Base-by-base conservation (phyloP, 306 rosid species). In the Castanospermum australe region DNA sequence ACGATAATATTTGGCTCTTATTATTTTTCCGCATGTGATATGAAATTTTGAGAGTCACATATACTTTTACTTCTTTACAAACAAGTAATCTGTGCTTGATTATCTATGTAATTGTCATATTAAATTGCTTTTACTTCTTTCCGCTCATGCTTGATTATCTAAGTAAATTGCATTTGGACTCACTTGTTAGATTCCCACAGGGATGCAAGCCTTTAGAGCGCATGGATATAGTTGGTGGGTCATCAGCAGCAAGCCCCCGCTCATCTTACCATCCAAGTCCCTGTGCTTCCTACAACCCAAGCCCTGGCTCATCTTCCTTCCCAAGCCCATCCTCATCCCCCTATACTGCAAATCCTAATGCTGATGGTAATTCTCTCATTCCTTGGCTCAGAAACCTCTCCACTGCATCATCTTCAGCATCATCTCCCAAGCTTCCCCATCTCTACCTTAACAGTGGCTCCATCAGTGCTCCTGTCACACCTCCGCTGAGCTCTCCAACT, bases 341-440 rank as follows among this genome's bases (percentile, higher is more conserved):
- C 8, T 89, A 88, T 55, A 62, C 82, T 6, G 56, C 87, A 38
- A 92, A 85, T 42, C 87, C 81, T 0, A 91, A 89, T 62, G 66
- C 84, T 7, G 97, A 94, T 63, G 86, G 90, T 14, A 91, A 85
- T 63, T 92, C 97, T 62, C 95, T 94, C 61, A 90, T 94, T 78
- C 99, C 99, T 14, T 94, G 99, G 99, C 93, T 94, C 55, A 92
- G 86, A 80, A 91, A 92, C 83, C 97, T 94, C 72, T 94, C 98
- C 28, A 86, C 98, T 17, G 88, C 90, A 33, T 90, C 94, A 25
- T 94, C 97, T 8, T 87, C 92, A 10, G 86, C 93, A 17, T 89
- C 94, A 71, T 94, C 97, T 24, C 93, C 97, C 35, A 90, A 92
- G 68, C 84, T 87, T 70, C 90, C 94, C 4, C 83, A 91, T 77